Base-by-base conservation (phyloP, 345 rosid genomes). In the Eucalyptus lansdowneana region DNA sequence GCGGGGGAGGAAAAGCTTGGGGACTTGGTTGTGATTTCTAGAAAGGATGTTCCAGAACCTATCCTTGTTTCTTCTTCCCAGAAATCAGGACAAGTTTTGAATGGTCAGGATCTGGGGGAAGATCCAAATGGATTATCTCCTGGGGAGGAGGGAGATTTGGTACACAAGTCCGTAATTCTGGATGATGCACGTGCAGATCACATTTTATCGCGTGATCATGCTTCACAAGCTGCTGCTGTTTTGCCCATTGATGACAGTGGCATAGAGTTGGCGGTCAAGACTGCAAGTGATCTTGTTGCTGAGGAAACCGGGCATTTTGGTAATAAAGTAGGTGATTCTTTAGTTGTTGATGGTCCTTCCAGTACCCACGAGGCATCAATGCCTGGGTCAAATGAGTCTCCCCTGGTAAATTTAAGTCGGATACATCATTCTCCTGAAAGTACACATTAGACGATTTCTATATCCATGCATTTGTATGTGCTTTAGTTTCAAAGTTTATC, bases 381-480 rank as follows among this genome's bases (percentile, higher is more conserved):
- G 94, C 92, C 95, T 88, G 96, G 92, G 87, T 93, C 95, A 87
- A 95, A 94, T 94, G 98, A 94, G 97, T 94, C 96, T 80, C 94
- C 93, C 94, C 93, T 94, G 90, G 94, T 93, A 93, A 93, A 97
- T 92, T 92, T 96, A 92, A 96, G 96, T 95, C 98, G 98, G 99
- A 97, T 97, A 97, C 98, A 95, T 95, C 93, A 95, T 95, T 97
- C 99, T 92, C 95, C 97, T 93, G 96, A 96, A 96, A 96, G 94
- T 97, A 97, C 97, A 96, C 99, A 94, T 96, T 97, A 96, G 94
- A 95, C 97, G 92, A 90, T 95, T 95, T 94, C 92, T 91, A 91
- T 93, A 91, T 90, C 90, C 87, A 17, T 92, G 89, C 88, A 90
- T 90, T 92, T 93, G 91, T 87, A 90, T 94, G 91, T 89, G 88